phyloP scores from a whole-genome alignment of 768 basidiomycete genomes.

The Pleurotus djamor region DNA sequence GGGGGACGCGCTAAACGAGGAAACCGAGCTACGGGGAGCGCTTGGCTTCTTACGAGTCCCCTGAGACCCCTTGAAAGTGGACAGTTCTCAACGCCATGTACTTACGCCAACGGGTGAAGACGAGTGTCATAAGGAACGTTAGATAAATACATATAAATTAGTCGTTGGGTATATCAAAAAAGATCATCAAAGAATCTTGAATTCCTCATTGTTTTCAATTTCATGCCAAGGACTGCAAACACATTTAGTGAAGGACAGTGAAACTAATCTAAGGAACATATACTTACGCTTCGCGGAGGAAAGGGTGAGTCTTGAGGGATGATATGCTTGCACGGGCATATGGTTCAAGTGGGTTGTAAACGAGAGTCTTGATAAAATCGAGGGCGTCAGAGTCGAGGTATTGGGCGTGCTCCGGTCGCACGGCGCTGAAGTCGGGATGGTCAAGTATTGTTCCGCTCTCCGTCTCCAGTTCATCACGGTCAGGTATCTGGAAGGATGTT shows the following conservation, averaged over 20 bases:
- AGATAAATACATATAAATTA: background rate
- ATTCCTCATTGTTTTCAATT: conserved; percentile 3
- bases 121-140: background rate
- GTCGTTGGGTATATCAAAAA: background rate
- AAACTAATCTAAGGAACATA: background rate
- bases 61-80: no score
- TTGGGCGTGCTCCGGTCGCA: background rate
- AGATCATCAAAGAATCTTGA: background rate
- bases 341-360: background rate
- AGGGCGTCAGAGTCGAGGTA: background rate
- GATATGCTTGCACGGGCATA: background rate
- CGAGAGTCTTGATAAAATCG: background rate
- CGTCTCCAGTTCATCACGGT: background rate
- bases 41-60: no score
- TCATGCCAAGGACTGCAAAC: conserved; percentile 1
- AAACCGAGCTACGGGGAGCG: no score
- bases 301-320: background rate
- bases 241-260: background rate
- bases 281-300: conserved; percentile 2
- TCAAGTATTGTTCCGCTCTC: background rate
- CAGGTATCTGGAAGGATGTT: background rate
- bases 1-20: background rate
- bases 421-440: background rate
- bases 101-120: no score
- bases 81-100: no score